Percentiles rank a stretch among this genome's conserved stretches.
phyloP scores from a whole-genome alignment of 305 asterid species.

The Solanum hybrid region DNA sequence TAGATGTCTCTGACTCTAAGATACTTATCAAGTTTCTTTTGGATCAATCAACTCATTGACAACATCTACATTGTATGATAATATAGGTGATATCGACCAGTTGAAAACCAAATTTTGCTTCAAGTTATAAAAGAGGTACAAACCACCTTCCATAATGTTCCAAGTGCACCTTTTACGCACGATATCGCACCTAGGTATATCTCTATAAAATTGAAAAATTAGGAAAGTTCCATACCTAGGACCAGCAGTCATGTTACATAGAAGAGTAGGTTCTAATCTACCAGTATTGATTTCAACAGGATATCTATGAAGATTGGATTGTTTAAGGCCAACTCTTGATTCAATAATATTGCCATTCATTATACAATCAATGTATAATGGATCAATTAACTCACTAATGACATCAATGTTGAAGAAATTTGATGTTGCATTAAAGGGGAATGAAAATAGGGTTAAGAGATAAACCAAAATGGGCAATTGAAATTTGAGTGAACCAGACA shows the following conservation, averaged over 20 bases:
- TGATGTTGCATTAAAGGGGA: background rate
- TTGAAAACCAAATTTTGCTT: background rate
- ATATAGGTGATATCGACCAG: too few relatives aligned
- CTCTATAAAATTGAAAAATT: background rate
- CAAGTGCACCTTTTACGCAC: background rate
- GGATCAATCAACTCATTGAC: background rate
- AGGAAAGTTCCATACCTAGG: background rate
- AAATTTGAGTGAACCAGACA: too few relatives aligned
- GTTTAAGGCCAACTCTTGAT: too few relatives aligned
- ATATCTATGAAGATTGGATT: too few relatives aligned
- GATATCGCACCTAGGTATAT: background rate
- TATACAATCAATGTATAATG: background rate
- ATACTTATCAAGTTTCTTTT: too few relatives aligned
- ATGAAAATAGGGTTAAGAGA: background rate
- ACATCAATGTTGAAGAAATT: background rate
- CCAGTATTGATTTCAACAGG: background rate
- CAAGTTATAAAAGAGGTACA: background rate
- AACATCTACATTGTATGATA: too few relatives aligned
- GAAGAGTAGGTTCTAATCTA: background rate
- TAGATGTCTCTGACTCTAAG: too few relatives aligned
- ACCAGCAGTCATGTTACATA: background rate
- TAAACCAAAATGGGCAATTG: too few relatives aligned
- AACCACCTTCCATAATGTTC: background rate
- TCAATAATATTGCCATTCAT: background rate
- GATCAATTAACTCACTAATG: background rate